phyloP scores from a whole-genome alignment of 768 basidiomycete genomes.

The Peribolospora kevripleyi region DNA sequence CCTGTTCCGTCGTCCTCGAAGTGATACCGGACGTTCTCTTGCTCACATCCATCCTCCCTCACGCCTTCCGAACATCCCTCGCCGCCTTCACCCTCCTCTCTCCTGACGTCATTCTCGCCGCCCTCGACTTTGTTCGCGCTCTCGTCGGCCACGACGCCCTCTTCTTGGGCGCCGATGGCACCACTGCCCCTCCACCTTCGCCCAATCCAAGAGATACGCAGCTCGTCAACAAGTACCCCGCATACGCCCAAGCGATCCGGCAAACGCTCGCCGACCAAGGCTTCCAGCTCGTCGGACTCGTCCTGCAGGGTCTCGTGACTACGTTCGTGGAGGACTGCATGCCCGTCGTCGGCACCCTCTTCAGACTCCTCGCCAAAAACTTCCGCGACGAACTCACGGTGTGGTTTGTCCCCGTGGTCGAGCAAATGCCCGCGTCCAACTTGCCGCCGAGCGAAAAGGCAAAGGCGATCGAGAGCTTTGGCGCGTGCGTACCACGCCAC shows the following conservation, averaged over 20 bases:
- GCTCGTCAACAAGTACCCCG: not conserved
- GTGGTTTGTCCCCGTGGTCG: constrained; percentile 50
- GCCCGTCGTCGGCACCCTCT: constrained; percentile 46
- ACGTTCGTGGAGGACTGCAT: constrained; percentile 72
- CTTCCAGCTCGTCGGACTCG: constrained; percentile 39
- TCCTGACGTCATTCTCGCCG: constrained; percentile 49
- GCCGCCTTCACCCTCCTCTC: constrained; percentile 60
- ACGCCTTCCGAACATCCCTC: constrained; percentile 51
- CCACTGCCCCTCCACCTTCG: not conserved
- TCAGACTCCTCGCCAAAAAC: constrained; percentile 39
- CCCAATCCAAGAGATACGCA: not conserved
- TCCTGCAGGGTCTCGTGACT: constrained; percentile 55
- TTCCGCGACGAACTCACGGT: constrained; percentile 43
- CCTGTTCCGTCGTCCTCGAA: constrained; percentile 43
- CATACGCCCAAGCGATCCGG: constrained; percentile 38
- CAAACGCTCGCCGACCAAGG: constrained; percentile 35
- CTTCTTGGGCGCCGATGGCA: constrained; percentile 1
- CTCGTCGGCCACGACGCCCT: constrained; percentile 55
- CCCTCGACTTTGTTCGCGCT: constrained; percentile 53
- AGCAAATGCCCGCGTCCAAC: constrained; percentile 31
- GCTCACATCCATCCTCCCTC: constrained; percentile 47
- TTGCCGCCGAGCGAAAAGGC: constrained; percentile 30
- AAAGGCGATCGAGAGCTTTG: constrained; percentile 48
- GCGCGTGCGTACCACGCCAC: constrained; percentile 32
- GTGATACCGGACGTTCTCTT: constrained; percentile 52